Percentiles rank a stretch among this genome's conserved stretches.
Evolutionary conservation across 306 rosid genomes (phyloP).

Genomic region (Castanea mollissima): DNA sequence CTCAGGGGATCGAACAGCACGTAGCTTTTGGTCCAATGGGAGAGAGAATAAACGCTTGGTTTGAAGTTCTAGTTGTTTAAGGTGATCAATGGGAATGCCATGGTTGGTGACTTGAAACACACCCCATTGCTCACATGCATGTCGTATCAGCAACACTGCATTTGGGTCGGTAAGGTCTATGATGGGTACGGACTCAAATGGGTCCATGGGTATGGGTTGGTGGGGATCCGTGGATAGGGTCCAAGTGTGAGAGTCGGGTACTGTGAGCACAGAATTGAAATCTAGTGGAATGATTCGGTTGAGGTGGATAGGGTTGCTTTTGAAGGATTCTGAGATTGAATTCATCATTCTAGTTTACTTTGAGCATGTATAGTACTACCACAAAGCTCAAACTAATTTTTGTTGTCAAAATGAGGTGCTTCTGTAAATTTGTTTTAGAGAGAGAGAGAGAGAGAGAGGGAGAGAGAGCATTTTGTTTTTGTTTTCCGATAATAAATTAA

Average conservation of each 20-base stretch:
- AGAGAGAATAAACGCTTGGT: conserved; percentile 29
- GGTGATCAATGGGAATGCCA: conserved; percentile 20
- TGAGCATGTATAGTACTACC: neutral
- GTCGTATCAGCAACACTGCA: conserved; percentile 12
- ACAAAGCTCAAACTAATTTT: neutral
- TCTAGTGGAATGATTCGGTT: conserved; percentile 25
- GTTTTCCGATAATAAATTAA: neutral
- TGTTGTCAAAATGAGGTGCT: neutral
- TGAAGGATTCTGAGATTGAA: conserved; percentile 16
- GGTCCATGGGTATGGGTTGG: neutral
- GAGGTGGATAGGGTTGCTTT: neutral
- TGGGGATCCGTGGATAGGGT: neutral
- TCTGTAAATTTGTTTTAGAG: neutral
- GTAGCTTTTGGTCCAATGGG: conserved; percentile 35
- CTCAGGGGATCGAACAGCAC: conserved; percentile 27
- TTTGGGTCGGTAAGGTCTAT: conserved; percentile 27
- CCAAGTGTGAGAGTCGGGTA: conserved; percentile 43
- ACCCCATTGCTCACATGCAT: conserved; percentile 39
- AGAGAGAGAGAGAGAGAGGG: too few species aligned
- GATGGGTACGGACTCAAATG: conserved; percentile 13
- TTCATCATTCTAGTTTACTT: neutral
- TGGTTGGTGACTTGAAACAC: conserved; percentile 44
- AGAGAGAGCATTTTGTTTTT: neutral
- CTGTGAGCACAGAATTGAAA: conserved; percentile 19
- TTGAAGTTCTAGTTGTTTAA: conserved; percentile 12